Evolutionary conservation across 2,329 filamentous ascomycete species (phyloP), one percentile per base, ranked within the genome.

Genomic region (Fusarium goolgardi): DNA sequence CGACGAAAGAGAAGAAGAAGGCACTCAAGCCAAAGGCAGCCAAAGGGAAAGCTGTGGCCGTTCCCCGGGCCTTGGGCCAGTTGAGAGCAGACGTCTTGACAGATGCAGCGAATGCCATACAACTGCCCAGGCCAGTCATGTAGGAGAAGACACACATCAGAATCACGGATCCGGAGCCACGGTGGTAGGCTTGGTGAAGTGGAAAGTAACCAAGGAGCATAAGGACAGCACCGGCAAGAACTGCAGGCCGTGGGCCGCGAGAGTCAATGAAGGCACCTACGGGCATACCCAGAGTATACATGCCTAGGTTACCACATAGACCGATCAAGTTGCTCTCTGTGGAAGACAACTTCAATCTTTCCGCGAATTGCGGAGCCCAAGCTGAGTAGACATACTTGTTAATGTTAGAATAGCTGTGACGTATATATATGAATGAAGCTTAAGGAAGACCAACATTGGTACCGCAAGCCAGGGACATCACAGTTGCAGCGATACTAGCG

Each of bases 341-440:
- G n/a, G 96, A 91, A 16, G 94, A 94, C 64, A 98, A 87, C 76
- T 91, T 89, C 73, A 99, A 84, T 72, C 88, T 90, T 75, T 96
- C 90, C 50, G 94, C 94, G 76, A 97, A 97, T 80, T 97, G 94
- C 21, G 96, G 96, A 16, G 93, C 94, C 94, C 96, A 99, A 80
- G 95, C 95, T 56, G 94, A 97, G 81, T 97, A 99, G 76, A 94
- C 95, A 87, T 99, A 98, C 93, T 97, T 76, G 50, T 50, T 32
- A 46, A 53, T 47, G 59, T 72, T 66, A 63, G 55, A 49, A 49
- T 11, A 37, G 21, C 32, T 55, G 41, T 16, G 10, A 27, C 35
- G 12, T n/a, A 21, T 35, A 39, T 10, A 31, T 12, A 29, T 35
- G 18, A 55, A 23, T 31, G 18, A 55, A 23, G 39, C 41, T 45